Conservation (phyloP, 345 rosid genomes). For the Eucalyptus fibrosa region DNA sequence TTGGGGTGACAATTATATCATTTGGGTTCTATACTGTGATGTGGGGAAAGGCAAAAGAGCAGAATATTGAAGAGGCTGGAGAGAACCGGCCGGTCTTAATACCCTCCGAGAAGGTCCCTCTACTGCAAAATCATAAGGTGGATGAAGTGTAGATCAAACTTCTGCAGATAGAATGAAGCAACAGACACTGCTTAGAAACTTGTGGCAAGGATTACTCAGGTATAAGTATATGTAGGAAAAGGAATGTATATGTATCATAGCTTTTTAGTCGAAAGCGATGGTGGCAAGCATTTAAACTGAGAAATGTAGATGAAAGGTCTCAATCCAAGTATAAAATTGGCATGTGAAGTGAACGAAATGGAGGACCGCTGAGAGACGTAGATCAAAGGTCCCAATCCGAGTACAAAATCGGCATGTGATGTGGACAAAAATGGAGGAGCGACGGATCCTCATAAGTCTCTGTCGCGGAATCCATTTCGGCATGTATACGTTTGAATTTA, state of each 20-base stretch:
- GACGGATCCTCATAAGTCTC: neutral
- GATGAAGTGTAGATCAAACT: slow-evolving; percentile 8
- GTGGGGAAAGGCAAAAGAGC: slow-evolving; percentile 89
- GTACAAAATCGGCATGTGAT: neutral
- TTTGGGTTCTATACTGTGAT: slow-evolving; percentile 72
- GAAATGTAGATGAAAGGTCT: neutral
- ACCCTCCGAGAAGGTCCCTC: slow-evolving; percentile 35
- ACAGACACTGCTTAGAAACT: neutral
- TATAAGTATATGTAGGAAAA: neutral
- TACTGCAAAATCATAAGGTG: slow-evolving; percentile 38
- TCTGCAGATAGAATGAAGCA: neutral
- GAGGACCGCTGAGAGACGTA: neutral
- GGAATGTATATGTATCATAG: neutral
- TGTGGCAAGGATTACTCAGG: neutral
- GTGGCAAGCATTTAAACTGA: neutral
- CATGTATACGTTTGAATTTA: neutral
- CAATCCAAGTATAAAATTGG: neutral
- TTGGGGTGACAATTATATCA: slow-evolving; percentile 66
- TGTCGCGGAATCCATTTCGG: neutral
- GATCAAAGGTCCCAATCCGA: neutral
- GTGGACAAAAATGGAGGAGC: neutral
- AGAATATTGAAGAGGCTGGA: slow-evolving; percentile 22
- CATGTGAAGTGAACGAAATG: neutral
- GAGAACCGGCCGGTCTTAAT: neutral
- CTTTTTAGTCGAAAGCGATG: neutral